Percentiles rank a stretch among this genome's conserved stretches.
These are phyloP conservation scores for Candida pseudofarinosa DNA, from an alignment of 805 yeast genomes.

Conservation along the genomic window DNA sequence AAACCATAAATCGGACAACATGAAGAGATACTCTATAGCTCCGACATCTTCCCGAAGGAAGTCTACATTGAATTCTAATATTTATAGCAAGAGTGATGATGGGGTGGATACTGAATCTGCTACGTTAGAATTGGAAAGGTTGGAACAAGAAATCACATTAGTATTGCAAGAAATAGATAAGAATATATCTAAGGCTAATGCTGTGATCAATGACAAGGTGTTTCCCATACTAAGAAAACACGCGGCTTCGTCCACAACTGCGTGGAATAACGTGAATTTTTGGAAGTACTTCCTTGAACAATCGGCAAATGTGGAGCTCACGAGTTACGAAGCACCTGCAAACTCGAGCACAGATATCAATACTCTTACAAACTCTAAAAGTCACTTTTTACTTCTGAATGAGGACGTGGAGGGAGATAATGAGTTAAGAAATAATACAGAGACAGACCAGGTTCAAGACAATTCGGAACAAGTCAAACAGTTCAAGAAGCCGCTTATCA, in stretches of 20 bases:
- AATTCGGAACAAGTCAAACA: constrained; percentile 1
- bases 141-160: constrained; percentile 77
- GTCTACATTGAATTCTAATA: constrained; percentile 16
- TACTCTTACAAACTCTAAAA: constrained; percentile 16
- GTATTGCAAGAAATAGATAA: constrained; percentile 76
- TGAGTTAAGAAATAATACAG: constrained; percentile 4
- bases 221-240: constrained; percentile 66
- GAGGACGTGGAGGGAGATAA: constrained; percentile 15
- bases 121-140: constrained; percentile 47
- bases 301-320: constrained; percentile 61
- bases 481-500: constrained; percentile 18
- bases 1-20: constrained; percentile 5
- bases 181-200: constrained; percentile 64
- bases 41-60: constrained; percentile 31
- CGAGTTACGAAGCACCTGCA: constrained; percentile 46
- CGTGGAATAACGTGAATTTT: constrained; percentile 65
- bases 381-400: constrained; percentile 13
- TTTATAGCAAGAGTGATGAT: constrained; percentile 4
- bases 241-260: constrained; percentile 51
- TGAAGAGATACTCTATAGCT: constrained; percentile 34
- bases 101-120: constrained; percentile 15
- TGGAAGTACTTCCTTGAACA: constrained; percentile 79
- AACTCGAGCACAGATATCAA: constrained; percentile 18
- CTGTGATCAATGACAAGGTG: constrained; percentile 60
- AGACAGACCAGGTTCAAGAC: constrained; percentile 1